Evolutionary conservation across 805 yeast species (phyloP).

Genomic region (Yarrowia sp.): DNA sequence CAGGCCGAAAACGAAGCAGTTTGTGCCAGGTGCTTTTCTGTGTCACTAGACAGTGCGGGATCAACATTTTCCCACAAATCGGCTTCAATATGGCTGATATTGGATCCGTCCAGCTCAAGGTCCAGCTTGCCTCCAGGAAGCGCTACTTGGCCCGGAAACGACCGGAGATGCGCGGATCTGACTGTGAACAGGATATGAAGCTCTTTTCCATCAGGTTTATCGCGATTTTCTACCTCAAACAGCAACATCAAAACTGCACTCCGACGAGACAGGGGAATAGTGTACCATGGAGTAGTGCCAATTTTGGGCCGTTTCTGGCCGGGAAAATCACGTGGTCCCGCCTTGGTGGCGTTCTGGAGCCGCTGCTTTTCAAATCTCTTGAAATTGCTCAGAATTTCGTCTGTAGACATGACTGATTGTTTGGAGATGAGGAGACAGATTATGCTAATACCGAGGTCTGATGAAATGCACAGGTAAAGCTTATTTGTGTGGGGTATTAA

Average conservation of each 20-base stretch:
- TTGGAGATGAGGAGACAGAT: background rate
- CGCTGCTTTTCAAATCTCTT: conserved; percentile 14
- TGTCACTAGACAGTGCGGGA: conserved; percentile 55
- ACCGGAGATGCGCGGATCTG: conserved; percentile 60
- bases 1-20: conserved; percentile 66
- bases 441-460: background rate
- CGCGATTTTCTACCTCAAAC: background rate
- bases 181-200: conserved; percentile 71
- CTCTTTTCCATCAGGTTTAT: conserved; percentile 39
- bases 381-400: background rate
- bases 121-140: conserved; percentile 86
- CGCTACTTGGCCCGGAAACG: conserved; percentile 78
- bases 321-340: background rate
- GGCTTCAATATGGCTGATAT: conserved; percentile 6
- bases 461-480: background rate
- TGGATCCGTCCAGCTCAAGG: conserved; percentile 28
- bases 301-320: conserved; percentile 15
- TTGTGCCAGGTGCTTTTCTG: conserved; percentile 55
- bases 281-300: background rate
- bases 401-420: conserved; percentile 8
- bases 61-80: conserved; percentile 36
- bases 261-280: background rate
- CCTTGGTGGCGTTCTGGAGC: background rate
- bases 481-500: conserved; percentile 19
- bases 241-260: conserved; percentile 8